phyloP scores from a whole-genome alignment of 768 basidiomycete genomes.

The Multifurca ochricompacta region DNA sequence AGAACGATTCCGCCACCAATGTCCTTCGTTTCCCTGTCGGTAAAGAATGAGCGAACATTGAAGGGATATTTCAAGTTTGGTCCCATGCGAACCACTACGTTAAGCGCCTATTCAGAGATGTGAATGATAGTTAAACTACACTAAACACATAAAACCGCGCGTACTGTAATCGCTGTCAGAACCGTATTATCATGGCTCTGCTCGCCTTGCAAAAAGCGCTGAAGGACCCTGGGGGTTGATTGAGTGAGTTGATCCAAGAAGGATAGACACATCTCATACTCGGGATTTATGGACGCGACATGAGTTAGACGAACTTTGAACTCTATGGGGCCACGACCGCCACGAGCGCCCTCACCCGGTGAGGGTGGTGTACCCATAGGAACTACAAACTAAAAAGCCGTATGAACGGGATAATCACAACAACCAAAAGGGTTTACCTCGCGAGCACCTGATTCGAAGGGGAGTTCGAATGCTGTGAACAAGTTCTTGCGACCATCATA shows the following conservation, averaged over 20 bases:
- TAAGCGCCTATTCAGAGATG: slow-evolving; percentile 44
- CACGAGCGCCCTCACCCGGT: background rate
- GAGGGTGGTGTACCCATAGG: slow-evolving; percentile 32
- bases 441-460: slow-evolving; percentile 40
- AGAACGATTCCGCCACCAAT: slow-evolving; percentile 61
- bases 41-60: slow-evolving; percentile 71
- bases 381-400: slow-evolving; percentile 49
- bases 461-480: slow-evolving; percentile 53
- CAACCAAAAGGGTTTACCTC: slow-evolving; percentile 36
- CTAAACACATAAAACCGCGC: slow-evolving; percentile 12
- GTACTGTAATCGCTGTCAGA: slow-evolving; percentile 57
- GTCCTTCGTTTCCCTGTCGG: slow-evolving; percentile 40
- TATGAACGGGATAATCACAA: background rate
- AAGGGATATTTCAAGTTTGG: slow-evolving; percentile 62
- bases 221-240: slow-evolving; percentile 42
- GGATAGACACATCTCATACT: slow-evolving; percentile 41
- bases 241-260: slow-evolving; percentile 20
- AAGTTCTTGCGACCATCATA: slow-evolving; percentile 79
- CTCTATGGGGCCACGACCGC: slow-evolving; percentile 42
- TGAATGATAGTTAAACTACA: background rate
- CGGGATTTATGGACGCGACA: slow-evolving; percentile 75
- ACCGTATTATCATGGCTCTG: slow-evolving; percentile 65
- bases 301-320: slow-evolving; percentile 62
- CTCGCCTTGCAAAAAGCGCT: slow-evolving; percentile 53
- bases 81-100: slow-evolving; percentile 69